These are phyloP conservation scores for Monosporozyma servazzii DNA, from an alignment of 805 yeast species.

Conservation along the genomic window DNA sequence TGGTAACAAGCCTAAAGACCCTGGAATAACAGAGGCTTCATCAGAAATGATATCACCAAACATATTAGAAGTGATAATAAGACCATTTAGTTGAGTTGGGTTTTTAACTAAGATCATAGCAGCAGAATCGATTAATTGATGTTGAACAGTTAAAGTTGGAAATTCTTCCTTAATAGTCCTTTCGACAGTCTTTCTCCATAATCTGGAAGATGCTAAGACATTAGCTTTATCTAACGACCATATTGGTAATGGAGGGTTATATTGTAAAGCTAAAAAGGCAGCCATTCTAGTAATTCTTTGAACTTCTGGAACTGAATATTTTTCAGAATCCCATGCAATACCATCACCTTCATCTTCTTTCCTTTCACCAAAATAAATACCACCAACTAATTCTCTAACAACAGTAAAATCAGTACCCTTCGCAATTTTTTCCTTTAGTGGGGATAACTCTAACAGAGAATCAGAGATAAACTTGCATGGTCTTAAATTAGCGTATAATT, in stretches of 20 bases:
- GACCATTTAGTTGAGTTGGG: conserved; percentile 87
- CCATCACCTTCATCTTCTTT: conserved; percentile 83
- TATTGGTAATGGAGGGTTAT: conserved; percentile 85
- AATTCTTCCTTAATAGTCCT: conserved; percentile 78
- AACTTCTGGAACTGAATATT: conserved; percentile 85
- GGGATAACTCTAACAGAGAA: conserved; percentile 73
- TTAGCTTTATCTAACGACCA: conserved; percentile 98
- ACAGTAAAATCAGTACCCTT: conserved; percentile 87
- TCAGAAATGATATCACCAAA: conserved; percentile 97
- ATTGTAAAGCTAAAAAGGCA: conserved; percentile 89
- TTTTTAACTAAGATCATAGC: conserved; percentile 94
- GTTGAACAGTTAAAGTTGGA: conserved; percentile 79
- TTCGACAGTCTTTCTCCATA: conserved; percentile 93
- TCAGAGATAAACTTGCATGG: conserved; percentile 93
- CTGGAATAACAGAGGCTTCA: conserved; percentile 97
- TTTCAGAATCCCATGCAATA: conserved; percentile 88
- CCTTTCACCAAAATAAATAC: conserved; percentile 95
- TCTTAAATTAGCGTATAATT: conserved; percentile 89
- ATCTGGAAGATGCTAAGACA: conserved; percentile 88
- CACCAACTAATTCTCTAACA: conserved; percentile 95
- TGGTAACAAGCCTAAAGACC: conserved; percentile 91
- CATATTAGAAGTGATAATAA: conserved; percentile 89
- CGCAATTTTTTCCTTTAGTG: conserved; percentile 76
- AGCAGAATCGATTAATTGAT: conserved; percentile 96
- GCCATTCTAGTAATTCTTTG: conserved; percentile 97